Base-by-base conservation (phyloP, 345 rosid species). In the Turnera subulata region DNA sequence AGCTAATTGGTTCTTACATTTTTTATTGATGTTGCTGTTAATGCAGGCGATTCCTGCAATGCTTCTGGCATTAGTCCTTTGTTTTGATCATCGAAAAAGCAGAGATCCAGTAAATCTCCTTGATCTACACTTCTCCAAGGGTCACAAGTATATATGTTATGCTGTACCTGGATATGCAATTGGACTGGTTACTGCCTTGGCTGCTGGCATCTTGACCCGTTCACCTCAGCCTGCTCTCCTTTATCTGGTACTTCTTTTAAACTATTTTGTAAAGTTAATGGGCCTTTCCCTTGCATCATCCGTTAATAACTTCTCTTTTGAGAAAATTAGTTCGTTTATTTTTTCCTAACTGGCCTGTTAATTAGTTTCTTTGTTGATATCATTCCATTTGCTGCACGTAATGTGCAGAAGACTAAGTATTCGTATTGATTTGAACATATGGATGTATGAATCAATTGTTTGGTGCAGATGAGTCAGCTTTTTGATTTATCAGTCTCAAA, bases 141-240 rank as follows among this genome's bases (percentile, higher is more conserved):
- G 93, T 39, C 93, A 78, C 61, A 84, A 88, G 66, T 92, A 89
- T 73, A 81, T 92, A 68, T 75, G 91, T 91, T 86, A 82, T 72
- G 98, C 93, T 23, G 86, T 92, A 63, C 82, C 96, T 12, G 96
- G 98, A 25, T 86, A 92, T 68, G 91, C 91, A 55, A 60, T 83
- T 50, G 98, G 98, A 64, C 78, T 92, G 52, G 69, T 82, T 16
- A 62, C 81, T 6, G 96, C 98, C 35, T 72, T 92, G 62, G 89
- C 93, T 21, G 93, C 95, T 37, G 96, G 98, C 53, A 76, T 86
- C 64, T 58, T 89, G 70, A 86, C 95, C 14, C 95, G 53, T 69
- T 80, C 83, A 14, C 95, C 95, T 57, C 98, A 92, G 53, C 98
- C 98, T 11, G 96, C 98, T 43, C 90, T 87, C 57, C 94, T 93